A percentile compares a stretch with the other conserved stretches of the same genome.
Evolutionary conservation across 768 basidiomycete genomes (phyloP).

Genomic region (Tulasnella sp.): DNA sequence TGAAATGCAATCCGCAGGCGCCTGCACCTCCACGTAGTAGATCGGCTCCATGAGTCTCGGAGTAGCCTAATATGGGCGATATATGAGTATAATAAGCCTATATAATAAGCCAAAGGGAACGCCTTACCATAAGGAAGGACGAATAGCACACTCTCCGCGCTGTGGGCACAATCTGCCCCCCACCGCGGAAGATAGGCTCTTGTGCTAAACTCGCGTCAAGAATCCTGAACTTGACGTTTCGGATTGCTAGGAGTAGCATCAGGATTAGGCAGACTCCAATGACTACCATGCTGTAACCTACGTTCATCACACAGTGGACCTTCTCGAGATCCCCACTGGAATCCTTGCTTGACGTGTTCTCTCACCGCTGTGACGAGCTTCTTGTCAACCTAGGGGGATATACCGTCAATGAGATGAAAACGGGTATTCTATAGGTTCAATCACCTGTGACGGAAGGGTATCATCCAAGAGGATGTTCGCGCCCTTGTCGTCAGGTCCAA

Average conservation of each 20-base stretch:
- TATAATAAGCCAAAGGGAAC: neutral
- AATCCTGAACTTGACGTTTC: slow-evolving; percentile 96
- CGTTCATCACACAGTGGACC: slow-evolving; percentile 98
- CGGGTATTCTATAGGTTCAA: slow-evolving; percentile 13
- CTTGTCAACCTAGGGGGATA: slow-evolving; percentile 64
- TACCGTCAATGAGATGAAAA: neutral
- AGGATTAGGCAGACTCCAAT: neutral
- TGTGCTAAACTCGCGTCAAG: slow-evolving; percentile 85
- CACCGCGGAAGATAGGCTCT: slow-evolving; percentile 96
- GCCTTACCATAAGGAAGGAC: slow-evolving; percentile 93
- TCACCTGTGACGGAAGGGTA: slow-evolving; percentile 84
- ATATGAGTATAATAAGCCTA: neutral
- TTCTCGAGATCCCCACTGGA: slow-evolving; percentile 98
- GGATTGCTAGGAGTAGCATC: slow-evolving; percentile 56
- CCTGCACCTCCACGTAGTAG: slow-evolving; percentile 99
- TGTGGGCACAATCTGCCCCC: slow-evolving; percentile 97
- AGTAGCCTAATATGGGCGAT: slow-evolving; percentile 57
- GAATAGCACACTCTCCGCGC: slow-evolving; percentile 99
- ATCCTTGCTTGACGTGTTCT: slow-evolving; percentile 96
- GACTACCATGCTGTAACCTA: slow-evolving; percentile 38
- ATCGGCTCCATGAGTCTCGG: slow-evolving; percentile 95
- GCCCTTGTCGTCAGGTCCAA: slow-evolving; percentile 93
- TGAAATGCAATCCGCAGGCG: slow-evolving; percentile 96
- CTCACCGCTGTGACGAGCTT: slow-evolving; percentile 80
- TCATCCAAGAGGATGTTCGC: slow-evolving; percentile 92